phyloP scores from a whole-genome alignment of 208 protist species.

The Tritrichomonas foetus region DNA sequence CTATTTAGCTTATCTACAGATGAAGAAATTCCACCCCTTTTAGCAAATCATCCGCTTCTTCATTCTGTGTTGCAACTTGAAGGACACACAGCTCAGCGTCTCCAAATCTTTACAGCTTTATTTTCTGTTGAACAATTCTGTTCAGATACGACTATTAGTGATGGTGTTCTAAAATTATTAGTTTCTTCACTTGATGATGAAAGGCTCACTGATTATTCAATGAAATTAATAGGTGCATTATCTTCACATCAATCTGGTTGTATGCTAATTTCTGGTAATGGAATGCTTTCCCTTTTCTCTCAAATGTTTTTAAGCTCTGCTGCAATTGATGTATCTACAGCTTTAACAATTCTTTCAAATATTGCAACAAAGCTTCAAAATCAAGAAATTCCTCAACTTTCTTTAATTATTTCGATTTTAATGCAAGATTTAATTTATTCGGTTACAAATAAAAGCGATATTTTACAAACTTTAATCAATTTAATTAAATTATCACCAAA shows the following conservation, averaged over 20 bases:
- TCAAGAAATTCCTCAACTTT: neutral
- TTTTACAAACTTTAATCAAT: neutral
- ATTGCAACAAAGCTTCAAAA: neutral
- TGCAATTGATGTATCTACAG: neutral
- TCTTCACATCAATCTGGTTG: constrained; percentile 15
- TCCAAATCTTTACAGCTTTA: constrained; percentile 2
- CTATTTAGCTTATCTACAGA: neutral
- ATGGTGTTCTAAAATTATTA: neutral
- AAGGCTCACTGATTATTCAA: neutral
- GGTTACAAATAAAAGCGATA: neutral
- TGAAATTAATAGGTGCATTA: neutral
- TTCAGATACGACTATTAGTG: neutral
- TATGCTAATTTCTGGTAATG: neutral
- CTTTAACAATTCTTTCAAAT: neutral
- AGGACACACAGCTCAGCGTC: neutral
- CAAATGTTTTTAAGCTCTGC: neutral
- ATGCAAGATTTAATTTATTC: neutral
- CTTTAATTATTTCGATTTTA: neutral
- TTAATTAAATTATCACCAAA: neutral
- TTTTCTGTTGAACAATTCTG: neutral
- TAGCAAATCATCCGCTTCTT: neutral
- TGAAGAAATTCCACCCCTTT: neutral
- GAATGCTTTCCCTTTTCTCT: neutral
- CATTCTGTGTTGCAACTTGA: neutral
- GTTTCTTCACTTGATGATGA: no score